Base-by-base conservation (phyloP, 2,329 filamentous ascomycete species). In the Harringtonia lauricola region DNA sequence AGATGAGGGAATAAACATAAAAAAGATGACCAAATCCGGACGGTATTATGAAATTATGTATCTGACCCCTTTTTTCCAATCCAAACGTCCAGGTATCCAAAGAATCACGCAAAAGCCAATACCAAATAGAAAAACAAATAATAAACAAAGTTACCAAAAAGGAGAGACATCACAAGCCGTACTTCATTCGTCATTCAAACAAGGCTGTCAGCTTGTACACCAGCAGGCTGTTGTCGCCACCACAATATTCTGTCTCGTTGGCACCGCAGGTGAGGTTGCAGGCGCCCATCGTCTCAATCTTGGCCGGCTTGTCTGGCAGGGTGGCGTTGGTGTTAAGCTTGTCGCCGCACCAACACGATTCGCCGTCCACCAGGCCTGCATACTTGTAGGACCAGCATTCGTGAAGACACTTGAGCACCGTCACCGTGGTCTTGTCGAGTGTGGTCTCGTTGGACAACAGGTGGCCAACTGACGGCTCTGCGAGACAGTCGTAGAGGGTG, bases 11-110 rank as follows among this genome's bases (percentile, higher is more conserved):
- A n/a, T n/a, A n/a, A n/a, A n/a, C n/a, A n/a, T n/a, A n/a, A n/a
- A n/a, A n/a, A n/a, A n/a, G n/a, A n/a, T n/a, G n/a, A n/a, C n/a
- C n/a, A n/a, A n/a, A n/a, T n/a, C n/a, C n/a, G n/a, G n/a, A n/a
- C n/a, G n/a, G n/a, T n/a, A 26, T 26, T 26, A 26, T 6, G 24
- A 26, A 26, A 26, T 26, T 53, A 78, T 86, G 48, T 83, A 83
- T 0, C 63, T 86, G 3, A 64, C 58, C 2, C n/a, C n/a, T n/a
- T n/a, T 26, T 26, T 26, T 26, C 24, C 24, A 6, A 26, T 26
- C 24, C 24, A 26, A 26, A 10, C 6, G 10, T 7, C 24, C 24
- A 26, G n/a, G n/a, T n/a, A 26, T 26, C 7, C 10, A 26, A 26
- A 10, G 10, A 7, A 26, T 26, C 10, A 26, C 22, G 18, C 30